These are phyloP conservation scores for Danielozyma ontarioensis DNA, from an alignment of 805 yeast genomes.

Conservation along the genomic window DNA sequence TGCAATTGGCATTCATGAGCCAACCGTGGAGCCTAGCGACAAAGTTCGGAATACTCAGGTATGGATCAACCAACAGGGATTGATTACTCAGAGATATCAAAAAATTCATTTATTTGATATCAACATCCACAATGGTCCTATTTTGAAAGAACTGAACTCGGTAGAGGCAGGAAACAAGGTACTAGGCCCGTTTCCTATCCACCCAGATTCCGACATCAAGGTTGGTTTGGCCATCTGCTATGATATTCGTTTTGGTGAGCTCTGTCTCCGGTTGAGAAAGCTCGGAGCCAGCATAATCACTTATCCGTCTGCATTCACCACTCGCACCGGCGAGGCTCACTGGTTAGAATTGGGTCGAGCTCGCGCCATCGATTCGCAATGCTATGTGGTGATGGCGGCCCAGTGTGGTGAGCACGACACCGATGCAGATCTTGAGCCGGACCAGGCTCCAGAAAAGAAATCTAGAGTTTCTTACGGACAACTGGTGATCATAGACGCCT, in stretches of 20 bases:
- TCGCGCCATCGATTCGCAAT: conserved; percentile 84
- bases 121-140: conserved; percentile 75
- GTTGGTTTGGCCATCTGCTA: conserved; percentile 77
- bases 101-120: conserved; percentile 90
- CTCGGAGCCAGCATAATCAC: conserved; percentile 73
- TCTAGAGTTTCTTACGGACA: conserved; percentile 81
- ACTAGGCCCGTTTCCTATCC: conserved; percentile 53
- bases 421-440: conserved; percentile 30
- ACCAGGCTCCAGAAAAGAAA: conserved; percentile 8
- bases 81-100: conserved; percentile 64
- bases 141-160: conserved; percentile 67
- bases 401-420: conserved; percentile 76
- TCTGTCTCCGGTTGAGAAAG: conserved; percentile 57
- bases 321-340: conserved; percentile 86
- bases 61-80: conserved; percentile 65
- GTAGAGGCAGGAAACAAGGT: conserved; percentile 72
- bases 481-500: conserved; percentile 82
- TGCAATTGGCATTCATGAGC: conserved; percentile 88
- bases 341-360: conserved; percentile 80
- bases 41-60: conserved; percentile 64
- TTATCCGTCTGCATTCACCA: conserved; percentile 90
- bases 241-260: conserved; percentile 84
- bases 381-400: conserved; percentile 84
- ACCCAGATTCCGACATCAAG: conserved; percentile 38
- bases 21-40: conserved; percentile 32